Conservation (phyloP, 2,329 filamentous ascomycete genomes). For the Penicillium sp. region DNA sequence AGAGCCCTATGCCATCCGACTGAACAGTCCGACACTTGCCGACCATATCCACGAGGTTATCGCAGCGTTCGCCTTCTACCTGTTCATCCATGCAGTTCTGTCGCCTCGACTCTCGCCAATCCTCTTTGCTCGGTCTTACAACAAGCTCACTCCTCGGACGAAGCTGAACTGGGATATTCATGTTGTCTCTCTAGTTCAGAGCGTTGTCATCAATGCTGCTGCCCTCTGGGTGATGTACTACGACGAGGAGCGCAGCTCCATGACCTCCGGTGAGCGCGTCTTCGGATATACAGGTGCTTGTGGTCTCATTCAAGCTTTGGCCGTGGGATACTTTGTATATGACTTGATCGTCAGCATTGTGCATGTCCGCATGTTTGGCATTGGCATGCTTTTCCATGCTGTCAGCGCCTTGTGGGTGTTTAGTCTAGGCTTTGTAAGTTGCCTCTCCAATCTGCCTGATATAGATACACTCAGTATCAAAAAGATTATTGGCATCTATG, state of each 20-base stretch:
- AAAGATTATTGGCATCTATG: neutral
- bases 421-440: conserved; percentile 61
- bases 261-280: conserved; percentile 53
- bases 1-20: conserved; percentile 50
- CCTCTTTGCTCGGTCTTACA: conserved; percentile 56
- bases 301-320: conserved; percentile 59
- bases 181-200: conserved; percentile 61
- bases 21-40: conserved; percentile 54
- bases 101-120: conserved; percentile 54
- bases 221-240: conserved; percentile 57
- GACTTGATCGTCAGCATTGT: conserved; percentile 57
- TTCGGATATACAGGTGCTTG: conserved; percentile 60
- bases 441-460: neutral
- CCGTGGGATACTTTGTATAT: conserved; percentile 63
- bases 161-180: conserved; percentile 66
- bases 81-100: conserved; percentile 51
- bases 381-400: conserved; percentile 61
- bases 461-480: neutral
- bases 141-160: conserved; percentile 52
- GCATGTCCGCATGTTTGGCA: conserved; percentile 57
- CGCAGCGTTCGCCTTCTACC: conserved; percentile 56
- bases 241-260: conserved; percentile 55
- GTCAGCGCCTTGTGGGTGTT: conserved; percentile 61
- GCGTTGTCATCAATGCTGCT: conserved; percentile 52
- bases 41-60: conserved; percentile 62